phyloP scores from a whole-genome alignment of 371 early-diverging fungal genomes.

The Rhizomucor pusillus region DNA sequence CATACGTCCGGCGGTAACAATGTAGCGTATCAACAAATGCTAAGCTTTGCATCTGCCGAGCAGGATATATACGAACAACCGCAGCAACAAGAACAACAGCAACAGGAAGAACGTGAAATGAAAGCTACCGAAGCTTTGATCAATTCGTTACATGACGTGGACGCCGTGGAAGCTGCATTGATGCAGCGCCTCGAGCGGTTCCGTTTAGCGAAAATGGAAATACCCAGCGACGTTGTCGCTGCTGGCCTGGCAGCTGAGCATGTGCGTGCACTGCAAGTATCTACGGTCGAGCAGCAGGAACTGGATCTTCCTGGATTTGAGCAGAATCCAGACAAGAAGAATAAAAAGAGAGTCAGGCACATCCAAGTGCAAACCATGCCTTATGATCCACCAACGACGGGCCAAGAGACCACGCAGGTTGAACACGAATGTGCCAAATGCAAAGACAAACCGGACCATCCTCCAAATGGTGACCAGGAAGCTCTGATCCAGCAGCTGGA shows the following conservation, averaged over 20 bases:
- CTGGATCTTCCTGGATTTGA: constrained; percentile 1
- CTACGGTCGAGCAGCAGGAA: constrained; percentile 8
- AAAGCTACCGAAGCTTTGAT: constrained; percentile 11
- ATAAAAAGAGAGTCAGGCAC: constrained; percentile 14
- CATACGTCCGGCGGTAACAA: background rate
- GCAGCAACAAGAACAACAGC: too few relatives aligned
- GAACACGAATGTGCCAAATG: background rate
- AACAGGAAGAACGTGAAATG: background rate
- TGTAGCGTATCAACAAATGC: background rate
- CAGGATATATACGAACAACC: too few relatives aligned
- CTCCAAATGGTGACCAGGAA: background rate
- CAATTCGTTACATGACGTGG: constrained; percentile 5
- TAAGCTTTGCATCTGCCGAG: too few relatives aligned
- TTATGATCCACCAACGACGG: background rate
- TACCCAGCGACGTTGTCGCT: constrained; percentile 38
- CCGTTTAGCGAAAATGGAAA: constrained; percentile 16
- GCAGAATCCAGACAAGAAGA: constrained; percentile 2
- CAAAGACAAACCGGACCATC: background rate
- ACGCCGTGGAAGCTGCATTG: constrained; percentile 31
- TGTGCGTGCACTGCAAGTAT: constrained; percentile 34
- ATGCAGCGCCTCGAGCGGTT: constrained; percentile 33
- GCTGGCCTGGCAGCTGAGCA: constrained; percentile 34
- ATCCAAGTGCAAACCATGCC: constrained; percentile 22
- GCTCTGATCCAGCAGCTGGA: constrained; percentile 18
- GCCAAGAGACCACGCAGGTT: background rate